Percentiles rank a stretch among this genome's conserved stretches.
Evolutionary conservation across 2,329 filamentous ascomycete genomes (phyloP).

Genomic region (Penicillium sp.): DNA sequence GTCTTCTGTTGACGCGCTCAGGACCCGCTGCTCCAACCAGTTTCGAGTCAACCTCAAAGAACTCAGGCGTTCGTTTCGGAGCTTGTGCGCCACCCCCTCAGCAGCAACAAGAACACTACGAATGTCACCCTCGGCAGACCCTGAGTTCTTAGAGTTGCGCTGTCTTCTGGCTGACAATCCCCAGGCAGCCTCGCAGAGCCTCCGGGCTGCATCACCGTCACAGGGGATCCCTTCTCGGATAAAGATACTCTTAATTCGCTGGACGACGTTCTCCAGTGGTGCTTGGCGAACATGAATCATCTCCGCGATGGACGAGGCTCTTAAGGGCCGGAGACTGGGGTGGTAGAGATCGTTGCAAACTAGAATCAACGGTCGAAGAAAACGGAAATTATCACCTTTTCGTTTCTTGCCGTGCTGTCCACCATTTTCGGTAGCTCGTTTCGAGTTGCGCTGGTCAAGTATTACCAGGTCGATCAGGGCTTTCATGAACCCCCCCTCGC

Average conservation of each 20-base stretch:
- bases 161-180: conserved; percentile 62
- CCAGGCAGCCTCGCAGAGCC: conserved; percentile 65
- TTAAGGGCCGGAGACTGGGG: conserved; percentile 77
- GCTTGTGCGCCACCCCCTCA: conserved; percentile 64
- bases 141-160: conserved; percentile 43
- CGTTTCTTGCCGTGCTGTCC: conserved; percentile 45
- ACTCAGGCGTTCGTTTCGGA: conserved; percentile 47
- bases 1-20: conserved; percentile 54
- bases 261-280: conserved; percentile 79
- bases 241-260: conserved; percentile 79
- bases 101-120: conserved; percentile 64
- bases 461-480: conserved; percentile 88
- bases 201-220: conserved; percentile 84
- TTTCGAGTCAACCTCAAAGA: conserved; percentile 52
- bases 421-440: conserved; percentile 28
- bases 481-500: conserved; percentile 93
- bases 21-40: conserved; percentile 62
- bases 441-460: conserved; percentile 78
- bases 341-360: conserved; percentile 99
- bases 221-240: conserved; percentile 84
- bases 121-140: conserved; percentile 57
- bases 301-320: conserved; percentile 83
- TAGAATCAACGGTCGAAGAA: conserved; percentile 84
- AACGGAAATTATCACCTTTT: conserved; percentile 81
- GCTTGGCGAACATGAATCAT: conserved; percentile 90